Percentiles rank a stretch among this genome's conserved stretches.
phyloP scores from a whole-genome alignment of 2,329 filamentous ascomycete species.

The Penicillium sp. region DNA sequence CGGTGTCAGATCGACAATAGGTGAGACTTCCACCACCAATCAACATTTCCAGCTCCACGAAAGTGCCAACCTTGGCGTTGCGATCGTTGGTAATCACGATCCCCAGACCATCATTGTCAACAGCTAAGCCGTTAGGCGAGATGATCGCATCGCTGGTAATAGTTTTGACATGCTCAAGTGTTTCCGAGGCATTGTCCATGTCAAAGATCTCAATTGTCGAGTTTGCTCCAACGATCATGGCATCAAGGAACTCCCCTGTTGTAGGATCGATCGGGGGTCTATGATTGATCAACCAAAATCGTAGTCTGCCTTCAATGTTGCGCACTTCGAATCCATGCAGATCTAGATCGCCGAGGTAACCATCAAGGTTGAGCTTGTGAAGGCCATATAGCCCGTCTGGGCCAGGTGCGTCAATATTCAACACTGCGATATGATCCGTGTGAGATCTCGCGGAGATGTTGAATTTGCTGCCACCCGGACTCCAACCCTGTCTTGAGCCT shows the following conservation, averaged over 20 bases:
- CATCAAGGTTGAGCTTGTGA: neutral
- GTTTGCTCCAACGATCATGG: neutral
- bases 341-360: neutral
- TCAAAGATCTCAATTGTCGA: neutral
- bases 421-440: constrained; percentile 27
- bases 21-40: neutral
- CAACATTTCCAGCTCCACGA: neutral
- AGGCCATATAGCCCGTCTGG: constrained; percentile 18
- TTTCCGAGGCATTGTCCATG: neutral
- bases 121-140: neutral
- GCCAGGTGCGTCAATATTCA: constrained; percentile 27
- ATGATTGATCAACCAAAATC: neutral
- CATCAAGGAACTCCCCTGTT: neutral
- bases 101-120: neutral
- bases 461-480: constrained; percentile 13
- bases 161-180: neutral
- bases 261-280: neutral
- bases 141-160: neutral
- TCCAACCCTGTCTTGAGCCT: neutral
- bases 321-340: neutral
- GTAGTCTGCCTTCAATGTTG: neutral
- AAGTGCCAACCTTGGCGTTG: neutral
- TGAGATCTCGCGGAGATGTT: constrained; percentile 23
- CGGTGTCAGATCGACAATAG: neutral
- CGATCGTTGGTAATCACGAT: neutral